These are phyloP conservation scores for Tylopilus vinaceipallidus DNA, from an alignment of 768 basidiomycete genomes.

Conservation along the genomic window DNA sequence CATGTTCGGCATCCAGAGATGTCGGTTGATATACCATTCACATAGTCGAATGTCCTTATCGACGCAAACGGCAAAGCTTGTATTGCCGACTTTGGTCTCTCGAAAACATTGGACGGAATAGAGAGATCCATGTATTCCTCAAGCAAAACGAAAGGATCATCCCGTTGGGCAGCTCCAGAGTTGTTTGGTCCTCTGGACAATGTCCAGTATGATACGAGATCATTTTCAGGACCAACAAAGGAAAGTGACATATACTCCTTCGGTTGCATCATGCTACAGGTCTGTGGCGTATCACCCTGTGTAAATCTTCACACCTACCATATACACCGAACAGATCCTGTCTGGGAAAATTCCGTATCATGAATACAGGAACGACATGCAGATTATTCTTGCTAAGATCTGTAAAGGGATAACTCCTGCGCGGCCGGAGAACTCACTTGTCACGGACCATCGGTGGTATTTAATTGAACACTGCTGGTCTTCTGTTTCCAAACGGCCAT, in stretches of 20 bases:
- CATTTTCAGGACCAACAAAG: not conserved
- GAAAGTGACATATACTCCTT: slow-evolving; percentile 17
- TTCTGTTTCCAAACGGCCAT: no score
- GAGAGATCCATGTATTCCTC: slow-evolving; percentile 31
- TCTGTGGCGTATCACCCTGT: not conserved
- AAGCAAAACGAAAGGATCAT: not conserved
- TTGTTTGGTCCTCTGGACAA: slow-evolving; percentile 29
- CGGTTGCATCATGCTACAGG: slow-evolving; percentile 32
- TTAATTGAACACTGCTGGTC: no score
- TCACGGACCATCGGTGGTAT: no score
- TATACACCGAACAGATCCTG: slow-evolving; percentile 5
- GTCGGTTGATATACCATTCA: not conserved
- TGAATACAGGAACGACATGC: not conserved
- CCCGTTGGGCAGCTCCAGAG: slow-evolving; percentile 44
- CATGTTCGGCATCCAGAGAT: not conserved
- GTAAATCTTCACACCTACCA: not conserved
- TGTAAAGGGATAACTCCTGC: no score
- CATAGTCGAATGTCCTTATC: not conserved
- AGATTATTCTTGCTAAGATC: not conserved
- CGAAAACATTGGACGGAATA: slow-evolving; percentile 26
- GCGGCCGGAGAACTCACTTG: no score
- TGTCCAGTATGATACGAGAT: slow-evolving; percentile 9
- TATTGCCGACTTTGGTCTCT: not conserved
- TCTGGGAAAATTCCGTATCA: slow-evolving; percentile 1
- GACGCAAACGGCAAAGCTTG: not conserved